Conservation (phyloP, 176 grass and related monocot genomes). For the Pontederia paniculata region DNA sequence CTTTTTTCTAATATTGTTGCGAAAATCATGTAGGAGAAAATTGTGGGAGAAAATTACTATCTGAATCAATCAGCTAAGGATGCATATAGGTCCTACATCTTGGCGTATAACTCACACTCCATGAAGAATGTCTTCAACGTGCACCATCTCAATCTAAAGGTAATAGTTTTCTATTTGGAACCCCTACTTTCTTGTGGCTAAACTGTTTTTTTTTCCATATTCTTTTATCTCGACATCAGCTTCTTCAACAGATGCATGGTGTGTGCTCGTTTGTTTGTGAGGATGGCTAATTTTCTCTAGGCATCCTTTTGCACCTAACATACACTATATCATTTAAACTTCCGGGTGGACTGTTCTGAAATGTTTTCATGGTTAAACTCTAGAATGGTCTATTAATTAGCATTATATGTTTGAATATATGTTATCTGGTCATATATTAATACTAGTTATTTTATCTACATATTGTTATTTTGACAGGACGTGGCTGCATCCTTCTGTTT, state of each 20-base stretch:
- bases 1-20: background rate
- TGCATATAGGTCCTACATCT: slow-evolving; percentile 80
- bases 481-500: slow-evolving; percentile 82
- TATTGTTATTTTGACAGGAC: slow-evolving; percentile 31
- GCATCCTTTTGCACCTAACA: too few species aligned
- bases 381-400: too few species aligned
- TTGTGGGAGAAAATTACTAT: slow-evolving; percentile 76
- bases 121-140: slow-evolving; percentile 95
- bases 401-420: too few species aligned
- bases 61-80: slow-evolving; percentile 86
- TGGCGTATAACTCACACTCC: slow-evolving; percentile 80
- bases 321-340: too few species aligned
- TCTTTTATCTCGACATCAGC: too few species aligned
- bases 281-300: too few species aligned
- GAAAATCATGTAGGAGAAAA: slow-evolving; percentile 56
- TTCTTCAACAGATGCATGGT: too few species aligned
- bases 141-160: slow-evolving; percentile 82
- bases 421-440: background rate
- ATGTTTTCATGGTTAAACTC: too few species aligned
- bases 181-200: too few species aligned
- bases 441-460: background rate
- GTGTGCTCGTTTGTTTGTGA: too few species aligned
- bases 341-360: too few species aligned
- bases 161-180: slow-evolving; percentile 9
- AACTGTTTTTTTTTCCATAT: too few species aligned